Evolutionary conservation across 768 basidiomycete species (phyloP), one percentile per base, ranked within the genome.

Genomic region (Tricholoma furcatifolium): DNA sequence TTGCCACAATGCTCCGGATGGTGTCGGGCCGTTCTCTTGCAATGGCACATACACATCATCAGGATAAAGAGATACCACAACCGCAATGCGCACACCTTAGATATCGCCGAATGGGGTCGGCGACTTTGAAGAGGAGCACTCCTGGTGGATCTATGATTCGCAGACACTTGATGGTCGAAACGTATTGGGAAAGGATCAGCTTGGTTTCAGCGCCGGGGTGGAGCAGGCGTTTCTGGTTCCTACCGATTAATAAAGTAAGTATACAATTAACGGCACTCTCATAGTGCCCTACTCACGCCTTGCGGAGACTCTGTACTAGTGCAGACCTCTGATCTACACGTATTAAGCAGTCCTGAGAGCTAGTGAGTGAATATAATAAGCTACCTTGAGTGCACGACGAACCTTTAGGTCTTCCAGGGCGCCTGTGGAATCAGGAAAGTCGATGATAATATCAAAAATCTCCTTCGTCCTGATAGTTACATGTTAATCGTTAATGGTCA

Each of bases 191-290:
- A 11, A 98, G 73, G 52, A 99, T 93, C 55, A 91, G 83, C 63
- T 88, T 90, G 1, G 97, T 99, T 58, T 94, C 94, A 4, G 94
- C 93, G 2, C 96, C 97, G 1, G 96, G 97, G 63, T 98, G 95
- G 6, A 99, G 82, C 1, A 99, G 79, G 4, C 97, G 88, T 63
- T 86, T 87, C 51, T 80, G 81, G 61, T 92, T 93, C 9, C 93
- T 97, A 64, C 23, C 6, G 2, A 3, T 20, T 20, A 4, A 52
- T 42, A 51, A 46, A 11, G 36, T 15, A 18, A 7, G 18, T 21
- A 24, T 15, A 9, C n/a, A 38, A 14, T 15, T 45, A 40, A 41
- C 50, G n/a, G 20, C n/a, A n/a, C n/a, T n/a, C n/a, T n/a, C n/a
- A 24, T 11, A 38, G 34, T 15, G 21, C 20, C 40, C 15, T 15